Percentiles rank a stretch among this genome's conserved stretches.
Conservation (phyloP, 2,329 filamentous ascomycete genomes). For the Colletotrichum simmondsii region DNA sequence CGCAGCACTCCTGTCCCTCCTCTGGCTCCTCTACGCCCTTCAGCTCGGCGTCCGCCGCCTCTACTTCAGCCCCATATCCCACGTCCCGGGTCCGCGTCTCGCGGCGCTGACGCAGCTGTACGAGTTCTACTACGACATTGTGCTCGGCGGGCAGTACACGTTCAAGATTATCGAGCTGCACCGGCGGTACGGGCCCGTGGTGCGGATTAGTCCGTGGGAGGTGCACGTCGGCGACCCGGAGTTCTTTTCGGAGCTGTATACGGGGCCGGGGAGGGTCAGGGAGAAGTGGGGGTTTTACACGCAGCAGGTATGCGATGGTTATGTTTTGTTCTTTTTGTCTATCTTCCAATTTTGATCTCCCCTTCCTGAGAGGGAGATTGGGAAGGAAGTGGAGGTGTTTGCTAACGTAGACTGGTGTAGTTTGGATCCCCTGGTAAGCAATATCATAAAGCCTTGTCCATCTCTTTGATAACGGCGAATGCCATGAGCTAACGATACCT, state of each 20-base stretch:
- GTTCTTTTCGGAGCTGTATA: slow-evolving; percentile 50
- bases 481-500: slow-evolving; percentile 23
- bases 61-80: slow-evolving; percentile 50
- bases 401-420: slow-evolving; percentile 38
- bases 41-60: slow-evolving; percentile 45
- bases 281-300: slow-evolving; percentile 49
- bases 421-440: slow-evolving; percentile 46
- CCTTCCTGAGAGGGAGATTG: not conserved
- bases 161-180: slow-evolving; percentile 51
- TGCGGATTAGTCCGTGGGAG: slow-evolving; percentile 50
- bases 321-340: too few relatives aligned
- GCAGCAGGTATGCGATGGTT: slow-evolving; percentile 42
- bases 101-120: slow-evolving; percentile 52
- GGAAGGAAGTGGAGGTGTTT: not conserved
- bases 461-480: not conserved
- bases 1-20: slow-evolving; percentile 36
- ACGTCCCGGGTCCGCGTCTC: slow-evolving; percentile 51
- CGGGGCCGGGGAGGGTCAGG: slow-evolving; percentile 42
- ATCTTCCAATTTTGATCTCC: not conserved
- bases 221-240: slow-evolving; percentile 47
- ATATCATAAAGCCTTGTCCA: too few relatives aligned
- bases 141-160: slow-evolving; percentile 53
- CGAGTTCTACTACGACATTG: slow-evolving; percentile 56
- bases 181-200: slow-evolving; percentile 42
- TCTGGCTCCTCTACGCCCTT: slow-evolving; percentile 44